Conservation (phyloP, 192 early-diverging fungal genomes). For the Linnemannia schmuckeri region DNA sequence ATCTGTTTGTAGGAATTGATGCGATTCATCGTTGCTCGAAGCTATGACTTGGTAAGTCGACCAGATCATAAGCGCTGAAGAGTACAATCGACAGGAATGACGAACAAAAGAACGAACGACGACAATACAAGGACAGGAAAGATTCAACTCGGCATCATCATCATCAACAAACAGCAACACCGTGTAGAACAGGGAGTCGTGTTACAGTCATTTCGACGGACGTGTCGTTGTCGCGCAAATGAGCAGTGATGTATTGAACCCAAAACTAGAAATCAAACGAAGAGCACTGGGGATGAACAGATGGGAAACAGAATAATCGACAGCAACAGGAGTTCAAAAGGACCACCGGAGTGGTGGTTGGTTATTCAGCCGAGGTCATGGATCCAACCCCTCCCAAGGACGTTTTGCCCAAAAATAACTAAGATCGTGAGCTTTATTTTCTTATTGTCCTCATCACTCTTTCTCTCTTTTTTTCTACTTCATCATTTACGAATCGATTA, state of each 20-base stretch:
- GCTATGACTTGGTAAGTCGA: slow-evolving; percentile 72
- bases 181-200: neutral
- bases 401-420: slow-evolving; percentile 16
- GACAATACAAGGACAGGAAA: neutral
- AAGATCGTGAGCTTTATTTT: slow-evolving; percentile 3
- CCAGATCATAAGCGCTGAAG: neutral
- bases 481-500: slow-evolving; percentile 37
- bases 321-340: neutral
- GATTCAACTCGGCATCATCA: neutral
- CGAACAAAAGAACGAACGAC: neutral
- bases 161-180: neutral
- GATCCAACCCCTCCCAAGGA: neutral
- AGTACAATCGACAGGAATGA: neutral
- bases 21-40: slow-evolving; percentile 72
- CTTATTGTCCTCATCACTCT: neutral
- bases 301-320: neutral
- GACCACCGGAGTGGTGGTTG: neutral
- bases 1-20: slow-evolving; percentile 63
- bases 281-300: neutral
- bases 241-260: neutral
- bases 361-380: slow-evolving; percentile 26
- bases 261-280: neutral
- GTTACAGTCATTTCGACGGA: neutral
- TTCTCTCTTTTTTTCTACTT: slow-evolving; percentile 8
- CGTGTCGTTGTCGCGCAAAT: slow-evolving; percentile 2